phyloP scores from a whole-genome alignment of 148 eudicot genomes.

The Cornus suecica region DNA sequence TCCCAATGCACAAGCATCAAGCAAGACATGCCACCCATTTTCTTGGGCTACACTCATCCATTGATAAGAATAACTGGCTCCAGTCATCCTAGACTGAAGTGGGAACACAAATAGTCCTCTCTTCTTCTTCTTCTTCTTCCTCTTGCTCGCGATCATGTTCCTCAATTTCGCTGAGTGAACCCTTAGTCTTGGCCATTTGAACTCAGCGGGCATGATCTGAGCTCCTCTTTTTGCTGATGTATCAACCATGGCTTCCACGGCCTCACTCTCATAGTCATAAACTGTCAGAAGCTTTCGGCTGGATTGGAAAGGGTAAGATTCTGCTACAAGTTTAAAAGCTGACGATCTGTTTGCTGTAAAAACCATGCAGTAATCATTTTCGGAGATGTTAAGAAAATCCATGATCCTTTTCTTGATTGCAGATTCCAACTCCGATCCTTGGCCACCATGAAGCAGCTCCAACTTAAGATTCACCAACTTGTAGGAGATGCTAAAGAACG shows the following conservation, averaged over 20 bases:
- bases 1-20: slow-evolving; percentile 92
- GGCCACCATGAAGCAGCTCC: slow-evolving; percentile 48
- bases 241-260: slow-evolving; percentile 53
- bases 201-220: slow-evolving; percentile 59
- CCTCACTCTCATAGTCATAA: slow-evolving; percentile 84
- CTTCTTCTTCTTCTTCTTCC: slow-evolving; percentile 37
- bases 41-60: slow-evolving; percentile 95
- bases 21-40: slow-evolving; percentile 90
- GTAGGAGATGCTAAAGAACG: slow-evolving; percentile 57
- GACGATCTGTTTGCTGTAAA: slow-evolving; percentile 87
- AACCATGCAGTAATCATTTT: slow-evolving; percentile 67
- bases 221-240: slow-evolving; percentile 79
- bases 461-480: slow-evolving; percentile 62
- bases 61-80: slow-evolving; percentile 87
- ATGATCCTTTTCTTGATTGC: slow-evolving; percentile 61
- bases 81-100: slow-evolving; percentile 80
- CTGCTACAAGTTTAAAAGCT: slow-evolving; percentile 83
- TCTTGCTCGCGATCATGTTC: slow-evolving; percentile 55
- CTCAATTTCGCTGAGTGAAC: slow-evolving; percentile 55
- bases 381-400: slow-evolving; percentile 62
- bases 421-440: slow-evolving; percentile 59
- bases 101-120: slow-evolving; percentile 83
- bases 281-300: slow-evolving; percentile 69
- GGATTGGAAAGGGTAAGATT: slow-evolving; percentile 75
- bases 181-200: slow-evolving; percentile 85